These are phyloP conservation scores for Friedmanniomyces endolithicus DNA, from an alignment of 495 filamentous ascomycete species.

Conservation along the genomic window DNA sequence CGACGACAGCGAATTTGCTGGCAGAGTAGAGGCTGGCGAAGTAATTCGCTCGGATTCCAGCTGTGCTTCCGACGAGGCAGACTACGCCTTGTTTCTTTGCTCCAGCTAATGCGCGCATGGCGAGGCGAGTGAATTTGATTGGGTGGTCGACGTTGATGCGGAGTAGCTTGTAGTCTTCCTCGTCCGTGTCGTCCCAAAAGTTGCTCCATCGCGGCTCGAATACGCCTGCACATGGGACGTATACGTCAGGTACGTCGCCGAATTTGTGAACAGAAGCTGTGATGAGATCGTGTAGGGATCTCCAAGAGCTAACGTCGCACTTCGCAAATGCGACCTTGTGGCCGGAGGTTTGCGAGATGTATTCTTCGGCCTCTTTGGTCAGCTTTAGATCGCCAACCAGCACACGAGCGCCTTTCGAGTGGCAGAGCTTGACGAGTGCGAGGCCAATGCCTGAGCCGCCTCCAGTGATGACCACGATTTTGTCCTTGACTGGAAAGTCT, in stretches of 20 bases:
- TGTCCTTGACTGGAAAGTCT: neutral
- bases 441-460: slow-evolving; percentile 22
- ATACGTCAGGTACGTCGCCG: slow-evolving; percentile 28
- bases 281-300: slow-evolving; percentile 23
- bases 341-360: slow-evolving; percentile 10
- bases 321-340: slow-evolving; percentile 21
- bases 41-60: slow-evolving; percentile 20
- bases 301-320: slow-evolving; percentile 28
- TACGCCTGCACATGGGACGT: slow-evolving; percentile 27
- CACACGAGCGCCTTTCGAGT: slow-evolving; percentile 20
- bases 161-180: neutral
- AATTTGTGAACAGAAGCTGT: slow-evolving; percentile 23
- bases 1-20: slow-evolving; percentile 29
- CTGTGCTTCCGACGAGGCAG: slow-evolving; percentile 20
- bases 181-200: slow-evolving; percentile 4
- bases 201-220: slow-evolving; percentile 24
- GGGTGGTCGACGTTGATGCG: slow-evolving; percentile 21
- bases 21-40: slow-evolving; percentile 27
- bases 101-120: slow-evolving; percentile 25
- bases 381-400: slow-evolving; percentile 28
- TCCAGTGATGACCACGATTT: slow-evolving; percentile 5
- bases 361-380: slow-evolving; percentile 19
- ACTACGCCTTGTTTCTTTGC: slow-evolving; percentile 27
- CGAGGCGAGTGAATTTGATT: slow-evolving; percentile 28
- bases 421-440: slow-evolving; percentile 21